phyloP scores from a whole-genome alignment of 169 alveolate species.

The Miamiensis avidus region DNA sequence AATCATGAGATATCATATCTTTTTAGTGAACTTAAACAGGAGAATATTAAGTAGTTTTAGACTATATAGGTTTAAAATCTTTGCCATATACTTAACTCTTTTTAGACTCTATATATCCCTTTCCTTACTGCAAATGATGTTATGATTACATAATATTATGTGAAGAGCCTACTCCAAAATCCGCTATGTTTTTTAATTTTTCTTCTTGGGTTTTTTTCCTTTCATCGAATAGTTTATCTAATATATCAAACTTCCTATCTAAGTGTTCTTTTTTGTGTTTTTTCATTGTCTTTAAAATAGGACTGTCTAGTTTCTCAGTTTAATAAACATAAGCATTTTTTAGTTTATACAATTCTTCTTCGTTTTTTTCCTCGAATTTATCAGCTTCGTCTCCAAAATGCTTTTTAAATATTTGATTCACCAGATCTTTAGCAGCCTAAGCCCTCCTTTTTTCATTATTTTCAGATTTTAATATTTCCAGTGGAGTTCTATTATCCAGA shows the following conservation, averaged over 20 bases:
- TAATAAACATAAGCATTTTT: not conserved
- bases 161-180: not conserved
- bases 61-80: too few relatives aligned
- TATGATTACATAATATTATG: too few relatives aligned
- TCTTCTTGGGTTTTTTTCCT: not conserved
- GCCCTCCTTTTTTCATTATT: not conserved
- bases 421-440: not conserved
- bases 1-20: too few relatives aligned
- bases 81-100: too few relatives aligned
- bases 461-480: not conserved
- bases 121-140: not conserved
- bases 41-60: too few relatives aligned
- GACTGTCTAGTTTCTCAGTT: too few relatives aligned
- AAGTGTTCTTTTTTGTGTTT: not conserved
- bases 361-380: not conserved
- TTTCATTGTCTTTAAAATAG: not conserved
- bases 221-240: not conserved
- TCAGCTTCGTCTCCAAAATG: not conserved
- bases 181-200: too few relatives aligned
- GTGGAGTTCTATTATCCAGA: not conserved
- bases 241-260: not conserved
- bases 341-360: not conserved
- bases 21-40: too few relatives aligned
- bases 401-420: too few relatives aligned
- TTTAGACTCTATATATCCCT: not conserved